Percentiles rank a stretch among this genome's conserved stretches.
These are phyloP conservation scores for Coniochaeta prunicola DNA, from an alignment of 2,329 filamentous ascomycete species.

Conservation along the genomic window DNA sequence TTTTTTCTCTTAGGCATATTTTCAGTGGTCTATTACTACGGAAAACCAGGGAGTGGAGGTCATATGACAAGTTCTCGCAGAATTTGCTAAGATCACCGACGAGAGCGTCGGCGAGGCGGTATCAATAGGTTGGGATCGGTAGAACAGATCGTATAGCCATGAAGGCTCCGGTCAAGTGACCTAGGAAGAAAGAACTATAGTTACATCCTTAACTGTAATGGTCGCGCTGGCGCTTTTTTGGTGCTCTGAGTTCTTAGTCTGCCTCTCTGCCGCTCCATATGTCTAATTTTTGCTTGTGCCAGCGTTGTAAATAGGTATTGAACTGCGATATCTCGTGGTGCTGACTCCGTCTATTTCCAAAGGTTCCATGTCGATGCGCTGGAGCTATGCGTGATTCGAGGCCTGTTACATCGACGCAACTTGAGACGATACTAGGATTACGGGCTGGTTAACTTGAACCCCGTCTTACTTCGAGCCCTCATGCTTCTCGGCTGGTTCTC, in stretches of 20 bases:
- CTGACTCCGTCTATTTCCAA: too few relatives aligned
- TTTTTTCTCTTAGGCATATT: background rate
- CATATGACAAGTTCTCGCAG: background rate
- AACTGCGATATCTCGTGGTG: too few relatives aligned
- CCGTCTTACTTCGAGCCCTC: too few relatives aligned
- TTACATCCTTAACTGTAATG: background rate
- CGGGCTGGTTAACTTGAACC: too few relatives aligned
- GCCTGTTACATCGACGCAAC: too few relatives aligned
- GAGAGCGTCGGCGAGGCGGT: background rate
- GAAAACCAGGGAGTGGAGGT: background rate
- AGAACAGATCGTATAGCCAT: conserved; percentile 2
- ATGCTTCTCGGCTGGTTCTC: too few relatives aligned
- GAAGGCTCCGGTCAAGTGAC: conserved; percentile 3
- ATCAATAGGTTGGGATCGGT: background rate
- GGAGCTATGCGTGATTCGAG: too few relatives aligned
- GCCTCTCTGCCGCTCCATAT: too few relatives aligned
- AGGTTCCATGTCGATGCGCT: too few relatives aligned
- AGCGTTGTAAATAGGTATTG: too few relatives aligned
- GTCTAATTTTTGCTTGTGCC: too few relatives aligned
- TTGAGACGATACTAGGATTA: too few relatives aligned
- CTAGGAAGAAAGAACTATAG: background rate
- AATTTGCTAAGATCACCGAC: background rate
- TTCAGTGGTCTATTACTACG: background rate
- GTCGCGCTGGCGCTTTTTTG: background rate
- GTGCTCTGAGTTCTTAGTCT: background rate